Conservation (phyloP, 2,329 filamentous ascomycete genomes). For the Aureobasidium sp. region DNA sequence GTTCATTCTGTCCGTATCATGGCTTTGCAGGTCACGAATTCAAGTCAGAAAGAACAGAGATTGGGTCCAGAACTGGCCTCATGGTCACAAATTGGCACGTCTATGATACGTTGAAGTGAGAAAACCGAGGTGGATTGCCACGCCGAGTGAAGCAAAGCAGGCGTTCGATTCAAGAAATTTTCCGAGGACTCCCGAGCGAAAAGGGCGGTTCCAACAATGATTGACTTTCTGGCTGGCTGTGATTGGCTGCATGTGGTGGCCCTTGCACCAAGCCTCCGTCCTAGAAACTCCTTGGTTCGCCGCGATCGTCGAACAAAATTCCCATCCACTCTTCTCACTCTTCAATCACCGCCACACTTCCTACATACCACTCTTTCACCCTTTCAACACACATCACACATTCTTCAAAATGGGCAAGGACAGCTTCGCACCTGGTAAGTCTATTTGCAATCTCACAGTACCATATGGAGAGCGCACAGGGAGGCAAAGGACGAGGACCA, state of each 20-base stretch:
- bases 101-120: constrained; percentile 8
- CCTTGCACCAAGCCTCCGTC: neutral
- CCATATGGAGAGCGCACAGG: neutral
- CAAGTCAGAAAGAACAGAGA: neutral
- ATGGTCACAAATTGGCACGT: neutral
- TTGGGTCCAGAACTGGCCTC: neutral
- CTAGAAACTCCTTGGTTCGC: constrained; percentile 13
- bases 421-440: constrained; percentile 32
- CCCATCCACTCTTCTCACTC: constrained; percentile 12
- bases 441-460: neutral
- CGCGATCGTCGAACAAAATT: constrained; percentile 18
- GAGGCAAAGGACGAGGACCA: neutral
- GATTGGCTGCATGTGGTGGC: neutral
- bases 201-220: constrained; percentile 7
- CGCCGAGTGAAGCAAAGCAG: neutral
- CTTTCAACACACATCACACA: constrained; percentile 15
- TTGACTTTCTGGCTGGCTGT: neutral
- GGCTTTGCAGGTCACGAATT: neutral
- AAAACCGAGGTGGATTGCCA: neutral
- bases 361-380: constrained; percentile 17
- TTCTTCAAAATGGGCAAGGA: constrained; percentile 33
- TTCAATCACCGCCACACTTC: constrained; percentile 5
- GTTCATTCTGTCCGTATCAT: neutral
- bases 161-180: neutral
- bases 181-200: constrained; percentile 3